Conservation (phyloP, 2,329 filamentous ascomycete species). For the Colletotrichum incanum region DNA sequence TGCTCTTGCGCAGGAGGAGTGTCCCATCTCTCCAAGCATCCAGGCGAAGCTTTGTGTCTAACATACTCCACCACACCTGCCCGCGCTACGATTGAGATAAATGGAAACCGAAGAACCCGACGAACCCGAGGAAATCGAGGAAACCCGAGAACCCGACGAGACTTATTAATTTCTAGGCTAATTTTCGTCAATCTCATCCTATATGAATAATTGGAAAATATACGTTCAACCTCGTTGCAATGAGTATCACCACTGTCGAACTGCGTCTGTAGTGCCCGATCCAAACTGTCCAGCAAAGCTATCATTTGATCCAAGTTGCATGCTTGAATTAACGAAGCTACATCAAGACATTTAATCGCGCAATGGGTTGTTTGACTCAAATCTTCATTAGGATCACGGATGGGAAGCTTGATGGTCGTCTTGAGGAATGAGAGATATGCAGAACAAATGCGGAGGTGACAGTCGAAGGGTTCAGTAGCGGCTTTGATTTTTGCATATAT, state of each 20-base stretch:
- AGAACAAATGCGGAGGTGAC: background rate
- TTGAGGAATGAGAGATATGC: background rate
- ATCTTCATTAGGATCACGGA: no score
- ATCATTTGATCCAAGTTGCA: background rate
- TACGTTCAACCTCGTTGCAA: no score
- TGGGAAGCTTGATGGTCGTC: background rate
- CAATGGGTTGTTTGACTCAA: background rate
- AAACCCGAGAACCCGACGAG: no score
- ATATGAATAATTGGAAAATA: no score
- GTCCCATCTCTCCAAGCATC: background rate
- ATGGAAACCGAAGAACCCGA: background rate
- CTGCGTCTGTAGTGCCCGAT: no score
- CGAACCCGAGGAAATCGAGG: no score
- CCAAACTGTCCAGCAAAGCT: background rate
- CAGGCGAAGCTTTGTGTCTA: background rate
- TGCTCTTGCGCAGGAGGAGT: background rate
- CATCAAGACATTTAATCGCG: background rate
- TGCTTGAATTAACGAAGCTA: background rate
- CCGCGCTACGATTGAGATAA: background rate
- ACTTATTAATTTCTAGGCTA: no score
- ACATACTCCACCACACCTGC: background rate
- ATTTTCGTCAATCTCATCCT: no score
- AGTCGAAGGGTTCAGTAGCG: background rate
- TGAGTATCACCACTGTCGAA: no score
- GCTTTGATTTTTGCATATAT: background rate